A percentile compares a stretch with the other conserved stretches of the same genome.
Conservation (phyloP, 352 stramenopile genomes). For the Phytophthora rubi region DNA sequence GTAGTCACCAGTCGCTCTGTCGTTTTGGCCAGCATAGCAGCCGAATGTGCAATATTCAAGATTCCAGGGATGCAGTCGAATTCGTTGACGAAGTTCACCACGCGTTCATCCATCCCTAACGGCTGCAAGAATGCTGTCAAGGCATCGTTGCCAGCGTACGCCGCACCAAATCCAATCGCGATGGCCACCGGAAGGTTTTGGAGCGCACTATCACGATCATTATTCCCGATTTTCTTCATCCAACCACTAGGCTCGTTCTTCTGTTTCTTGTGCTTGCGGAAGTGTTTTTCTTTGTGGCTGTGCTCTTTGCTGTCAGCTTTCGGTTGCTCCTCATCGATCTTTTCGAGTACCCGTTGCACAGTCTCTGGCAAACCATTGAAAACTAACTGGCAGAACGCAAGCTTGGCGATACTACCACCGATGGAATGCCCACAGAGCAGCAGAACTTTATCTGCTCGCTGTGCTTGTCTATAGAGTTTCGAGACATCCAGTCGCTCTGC, state of each 20-base stretch:
- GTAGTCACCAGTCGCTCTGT: slow-evolving; percentile 78
- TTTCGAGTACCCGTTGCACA: slow-evolving; percentile 52
- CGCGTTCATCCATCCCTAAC: slow-evolving; percentile 49
- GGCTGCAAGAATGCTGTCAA: slow-evolving; percentile 54
- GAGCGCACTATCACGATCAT: slow-evolving; percentile 23
- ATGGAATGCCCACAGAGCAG: slow-evolving; percentile 82
- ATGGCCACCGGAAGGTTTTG: slow-evolving; percentile 49
- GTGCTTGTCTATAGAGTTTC: slow-evolving; percentile 46
- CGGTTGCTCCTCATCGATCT: slow-evolving; percentile 52
- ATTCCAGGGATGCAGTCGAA: slow-evolving; percentile 84
- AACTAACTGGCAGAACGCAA: slow-evolving; percentile 75
- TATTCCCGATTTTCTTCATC: slow-evolving; percentile 25
- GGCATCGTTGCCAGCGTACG: slow-evolving; percentile 66
- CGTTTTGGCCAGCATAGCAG: slow-evolving; percentile 78
- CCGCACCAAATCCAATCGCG: slow-evolving; percentile 73
- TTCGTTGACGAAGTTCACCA: slow-evolving; percentile 86
- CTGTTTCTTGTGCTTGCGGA: slow-evolving; percentile 30
- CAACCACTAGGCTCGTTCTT: slow-evolving; percentile 25
- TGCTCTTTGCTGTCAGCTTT: slow-evolving; percentile 37
- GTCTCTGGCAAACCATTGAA: slow-evolving; percentile 56
- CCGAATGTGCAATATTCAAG: slow-evolving; percentile 80
- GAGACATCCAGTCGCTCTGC: slow-evolving; percentile 60
- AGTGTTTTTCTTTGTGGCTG: slow-evolving; percentile 27
- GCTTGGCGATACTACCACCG: slow-evolving; percentile 75
- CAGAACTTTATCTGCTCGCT: slow-evolving; percentile 58